Conservation (phyloP, 1,139 yeast genomes). For the Diutina catenulata region DNA sequence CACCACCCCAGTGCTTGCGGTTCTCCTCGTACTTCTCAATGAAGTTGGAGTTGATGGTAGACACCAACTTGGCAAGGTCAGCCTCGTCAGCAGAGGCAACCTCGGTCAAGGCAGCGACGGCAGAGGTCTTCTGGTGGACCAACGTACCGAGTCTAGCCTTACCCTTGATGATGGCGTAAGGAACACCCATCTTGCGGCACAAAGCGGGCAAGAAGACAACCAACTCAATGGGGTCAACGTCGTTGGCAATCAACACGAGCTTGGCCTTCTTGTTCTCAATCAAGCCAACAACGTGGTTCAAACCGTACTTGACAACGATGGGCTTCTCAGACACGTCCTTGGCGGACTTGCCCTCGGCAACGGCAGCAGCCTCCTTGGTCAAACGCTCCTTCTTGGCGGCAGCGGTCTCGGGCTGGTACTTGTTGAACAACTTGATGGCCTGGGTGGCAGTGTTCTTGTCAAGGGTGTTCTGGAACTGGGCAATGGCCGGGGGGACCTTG, state of each 20-base stretch:
- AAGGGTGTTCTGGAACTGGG: constrained; percentile 90
- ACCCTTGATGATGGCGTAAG: constrained; percentile 97
- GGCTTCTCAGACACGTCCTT: constrained; percentile 96
- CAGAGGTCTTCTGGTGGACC: constrained; percentile 93
- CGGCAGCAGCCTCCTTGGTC: constrained; percentile 96
- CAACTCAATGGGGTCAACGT: constrained; percentile 97
- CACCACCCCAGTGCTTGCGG: constrained; percentile 99
- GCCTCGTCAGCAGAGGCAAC: constrained; percentile 90
- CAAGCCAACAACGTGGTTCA: constrained; percentile 94
- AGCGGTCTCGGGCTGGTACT: constrained; percentile 95
- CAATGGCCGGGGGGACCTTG: constrained; percentile 96
- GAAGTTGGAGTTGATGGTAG: constrained; percentile 89
- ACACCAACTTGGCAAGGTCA: constrained; percentile 81
- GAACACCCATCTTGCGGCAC: constrained; percentile 98
- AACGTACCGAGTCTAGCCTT: constrained; percentile 97
- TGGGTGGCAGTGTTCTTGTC: constrained; percentile 98
- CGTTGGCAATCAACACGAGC: constrained; percentile 93
- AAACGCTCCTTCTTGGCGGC: constrained; percentile 98
- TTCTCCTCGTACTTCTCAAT: constrained; percentile 84
- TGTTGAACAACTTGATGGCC: constrained; percentile 92
- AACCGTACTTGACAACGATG: constrained; percentile 90
- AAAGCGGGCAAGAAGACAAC: constrained; percentile 95
- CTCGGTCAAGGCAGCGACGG: constrained; percentile 95
- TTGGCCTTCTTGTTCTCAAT: constrained; percentile 90
- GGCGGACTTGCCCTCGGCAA: constrained; percentile 94